Percentiles rank a stretch among this genome's conserved stretches.
These are phyloP conservation scores for Pythium dissotocum DNA, from an alignment of 352 stramenopile genomes.

Conservation along the genomic window DNA sequence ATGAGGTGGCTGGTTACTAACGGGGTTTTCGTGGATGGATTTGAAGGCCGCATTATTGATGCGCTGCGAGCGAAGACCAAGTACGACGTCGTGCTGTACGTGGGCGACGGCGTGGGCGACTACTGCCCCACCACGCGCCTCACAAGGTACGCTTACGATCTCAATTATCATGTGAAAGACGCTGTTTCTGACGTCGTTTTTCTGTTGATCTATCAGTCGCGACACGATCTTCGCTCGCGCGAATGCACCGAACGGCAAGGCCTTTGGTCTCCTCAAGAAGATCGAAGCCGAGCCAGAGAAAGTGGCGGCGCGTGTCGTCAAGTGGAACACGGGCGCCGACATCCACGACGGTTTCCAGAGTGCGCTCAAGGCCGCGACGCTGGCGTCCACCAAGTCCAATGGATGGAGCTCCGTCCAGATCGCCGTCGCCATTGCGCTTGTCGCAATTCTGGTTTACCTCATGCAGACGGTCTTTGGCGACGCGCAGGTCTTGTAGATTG, in stretches of 20 bases:
- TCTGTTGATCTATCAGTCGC: constrained; percentile 4
- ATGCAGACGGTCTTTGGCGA: constrained; percentile 1
- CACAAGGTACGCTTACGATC: constrained; percentile 13
- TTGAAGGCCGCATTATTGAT: constrained; percentile 25
- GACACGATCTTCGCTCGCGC: constrained; percentile 47
- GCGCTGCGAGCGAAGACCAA: constrained; percentile 16
- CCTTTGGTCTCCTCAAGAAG: constrained; percentile 38
- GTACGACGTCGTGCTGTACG: constrained; percentile 29
- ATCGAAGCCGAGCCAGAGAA: constrained; percentile 38
- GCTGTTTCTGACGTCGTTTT: background rate
- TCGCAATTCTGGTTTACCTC: background rate
- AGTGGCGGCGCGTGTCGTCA: constrained; percentile 38
- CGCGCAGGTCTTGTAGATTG: background rate
- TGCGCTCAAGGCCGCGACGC: constrained; percentile 4
- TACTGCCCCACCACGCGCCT: constrained; percentile 28
- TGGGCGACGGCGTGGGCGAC: constrained; percentile 34
- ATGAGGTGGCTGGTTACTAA: background rate
- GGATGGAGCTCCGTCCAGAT: background rate
- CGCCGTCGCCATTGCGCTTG: background rate
- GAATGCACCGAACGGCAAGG: constrained; percentile 29
- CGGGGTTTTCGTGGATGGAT: background rate
- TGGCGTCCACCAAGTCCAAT: background rate
- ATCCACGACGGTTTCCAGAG: constrained; percentile 33
- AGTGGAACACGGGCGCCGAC: constrained; percentile 55
- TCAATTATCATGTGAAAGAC: background rate